phyloP scores from a whole-genome alignment of 23 red algal genomes.

The Agarophyton chilense region DNA sequence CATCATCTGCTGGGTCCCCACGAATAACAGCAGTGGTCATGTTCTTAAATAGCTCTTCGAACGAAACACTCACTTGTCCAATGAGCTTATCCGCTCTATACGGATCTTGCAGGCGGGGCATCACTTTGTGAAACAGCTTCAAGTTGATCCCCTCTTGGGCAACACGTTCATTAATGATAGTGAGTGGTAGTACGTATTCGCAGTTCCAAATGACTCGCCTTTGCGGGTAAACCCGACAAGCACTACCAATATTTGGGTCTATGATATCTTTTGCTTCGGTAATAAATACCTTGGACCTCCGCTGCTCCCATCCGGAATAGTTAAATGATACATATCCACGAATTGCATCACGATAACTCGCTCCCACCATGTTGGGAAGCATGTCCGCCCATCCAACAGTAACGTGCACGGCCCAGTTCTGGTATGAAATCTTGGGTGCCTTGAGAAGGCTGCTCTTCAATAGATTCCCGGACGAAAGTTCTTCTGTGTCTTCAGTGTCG shows the following conservation, averaged over 20 bases:
- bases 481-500: conserved; percentile 72
- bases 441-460: conserved; percentile 81
- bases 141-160: conserved; percentile 74
- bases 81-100: conserved; percentile 62
- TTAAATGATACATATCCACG: conserved; percentile 78
- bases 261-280: conserved; percentile 65
- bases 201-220: conserved; percentile 76
- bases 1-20: conserved; percentile 76
- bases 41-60: conserved; percentile 75
- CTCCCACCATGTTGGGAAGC: conserved; percentile 67
- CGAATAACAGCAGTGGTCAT: conserved; percentile 72
- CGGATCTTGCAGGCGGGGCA: conserved; percentile 56
- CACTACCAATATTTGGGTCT: conserved; percentile 68
- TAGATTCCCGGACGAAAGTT: conserved; percentile 55
- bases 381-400: conserved; percentile 90
- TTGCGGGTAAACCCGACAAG: conserved; percentile 65
- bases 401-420: conserved; percentile 80
- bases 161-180: conserved; percentile 70
- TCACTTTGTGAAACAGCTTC: conserved; percentile 70
- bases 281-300: conserved; percentile 43
- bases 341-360: conserved; percentile 66
- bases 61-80: conserved; percentile 68
- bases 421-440: conserved; percentile 67
- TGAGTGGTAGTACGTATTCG: conserved; percentile 80
- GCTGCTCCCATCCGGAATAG: conserved; percentile 60